Evolutionary conservation across 2,329 filamentous ascomycete species (phyloP).

Genomic region (Monosporascus sp.): DNA sequence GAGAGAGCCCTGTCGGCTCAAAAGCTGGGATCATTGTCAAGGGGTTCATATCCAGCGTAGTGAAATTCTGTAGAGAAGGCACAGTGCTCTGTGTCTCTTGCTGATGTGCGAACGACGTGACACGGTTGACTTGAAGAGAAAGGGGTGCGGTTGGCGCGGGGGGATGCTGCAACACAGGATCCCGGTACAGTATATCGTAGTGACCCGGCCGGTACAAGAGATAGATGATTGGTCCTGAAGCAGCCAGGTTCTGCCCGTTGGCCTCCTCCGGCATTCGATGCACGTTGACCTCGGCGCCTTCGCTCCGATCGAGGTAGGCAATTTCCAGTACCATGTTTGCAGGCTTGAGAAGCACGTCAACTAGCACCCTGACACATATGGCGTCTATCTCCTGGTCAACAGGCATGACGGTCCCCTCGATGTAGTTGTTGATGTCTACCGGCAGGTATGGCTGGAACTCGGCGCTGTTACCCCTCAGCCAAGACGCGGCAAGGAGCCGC

Average conservation of each 20-base stretch:
- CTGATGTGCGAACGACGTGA: conserved; percentile 41
- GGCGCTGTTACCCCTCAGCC: conserved; percentile 69
- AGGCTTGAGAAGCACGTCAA: conserved; percentile 74
- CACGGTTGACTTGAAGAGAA: conserved; percentile 50
- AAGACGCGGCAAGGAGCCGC: conserved; percentile 76
- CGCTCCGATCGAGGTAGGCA: conserved; percentile 83
- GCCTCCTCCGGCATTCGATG: conserved; percentile 59
- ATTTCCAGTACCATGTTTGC: conserved; percentile 79
- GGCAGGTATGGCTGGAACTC: conserved; percentile 69
- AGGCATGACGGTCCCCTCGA: conserved; percentile 67
- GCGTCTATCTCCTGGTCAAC: conserved; percentile 84
- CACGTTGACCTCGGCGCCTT: conserved; percentile 69
- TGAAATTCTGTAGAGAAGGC: conserved; percentile 35
- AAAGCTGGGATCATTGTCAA: conserved; percentile 46
- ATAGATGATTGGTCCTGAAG: conserved; percentile 49
- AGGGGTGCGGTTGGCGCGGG: conserved; percentile 23
- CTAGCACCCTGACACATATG: conserved; percentile 72
- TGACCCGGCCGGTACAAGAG: conserved; percentile 71
- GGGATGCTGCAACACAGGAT: conserved; percentile 19
- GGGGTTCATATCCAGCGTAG: conserved; percentile 37
- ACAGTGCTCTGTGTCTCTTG: conserved; percentile 38
- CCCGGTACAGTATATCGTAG: conserved; percentile 85
- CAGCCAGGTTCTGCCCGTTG: conserved; percentile 37
- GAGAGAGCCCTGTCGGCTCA: conserved; percentile 23
- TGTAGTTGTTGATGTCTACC: conserved; percentile 52